phyloP scores from a whole-genome alignment of 2,329 filamentous ascomycete genomes.

The Penicillium sp. region DNA sequence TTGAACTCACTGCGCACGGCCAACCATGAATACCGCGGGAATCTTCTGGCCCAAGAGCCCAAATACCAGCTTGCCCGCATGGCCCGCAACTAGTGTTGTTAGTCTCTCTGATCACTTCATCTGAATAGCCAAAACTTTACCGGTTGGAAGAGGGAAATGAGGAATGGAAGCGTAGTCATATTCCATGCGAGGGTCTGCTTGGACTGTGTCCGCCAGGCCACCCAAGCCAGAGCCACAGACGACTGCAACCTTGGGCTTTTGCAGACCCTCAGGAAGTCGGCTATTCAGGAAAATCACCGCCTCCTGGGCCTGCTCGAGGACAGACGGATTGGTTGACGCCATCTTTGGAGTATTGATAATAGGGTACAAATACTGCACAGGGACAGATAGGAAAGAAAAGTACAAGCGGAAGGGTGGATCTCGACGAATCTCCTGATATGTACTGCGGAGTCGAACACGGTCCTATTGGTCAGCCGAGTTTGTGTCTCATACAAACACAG shows the following conservation, averaged over 20 bases:
- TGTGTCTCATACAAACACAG: no score
- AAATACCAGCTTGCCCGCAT: slow-evolving; percentile 66
- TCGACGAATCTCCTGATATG: slow-evolving; percentile 6
- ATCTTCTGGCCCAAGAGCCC: slow-evolving; percentile 57
- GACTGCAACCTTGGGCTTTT: slow-evolving; percentile 59
- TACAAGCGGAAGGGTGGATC: slow-evolving; percentile 4
- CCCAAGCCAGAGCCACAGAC: slow-evolving; percentile 66
- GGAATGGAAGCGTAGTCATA: slow-evolving; percentile 61
- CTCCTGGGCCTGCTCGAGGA: slow-evolving; percentile 42
- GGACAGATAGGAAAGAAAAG: background rate
- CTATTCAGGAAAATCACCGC: slow-evolving; percentile 52
- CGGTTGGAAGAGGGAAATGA: slow-evolving; percentile 61
- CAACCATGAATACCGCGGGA: slow-evolving; percentile 63
- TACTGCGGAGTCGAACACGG: slow-evolving; percentile 14
- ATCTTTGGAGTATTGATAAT: slow-evolving; percentile 6
- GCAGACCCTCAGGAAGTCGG: slow-evolving; percentile 51
- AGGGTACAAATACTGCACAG: background rate
- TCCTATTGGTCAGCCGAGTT: slow-evolving; percentile 4
- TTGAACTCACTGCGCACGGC: slow-evolving; percentile 60
- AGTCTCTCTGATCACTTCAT: slow-evolving; percentile 4
- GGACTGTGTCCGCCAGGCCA: slow-evolving; percentile 58
- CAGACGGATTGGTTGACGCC: slow-evolving; percentile 16
- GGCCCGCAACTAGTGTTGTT: slow-evolving; percentile 50
- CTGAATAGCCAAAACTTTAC: slow-evolving; percentile 38
- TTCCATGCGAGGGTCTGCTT: slow-evolving; percentile 51